Evolutionary conservation across 225 moss, liverwort and hornwort genomes (phyloP).

Genomic region (Physcomitrium patens): DNA sequence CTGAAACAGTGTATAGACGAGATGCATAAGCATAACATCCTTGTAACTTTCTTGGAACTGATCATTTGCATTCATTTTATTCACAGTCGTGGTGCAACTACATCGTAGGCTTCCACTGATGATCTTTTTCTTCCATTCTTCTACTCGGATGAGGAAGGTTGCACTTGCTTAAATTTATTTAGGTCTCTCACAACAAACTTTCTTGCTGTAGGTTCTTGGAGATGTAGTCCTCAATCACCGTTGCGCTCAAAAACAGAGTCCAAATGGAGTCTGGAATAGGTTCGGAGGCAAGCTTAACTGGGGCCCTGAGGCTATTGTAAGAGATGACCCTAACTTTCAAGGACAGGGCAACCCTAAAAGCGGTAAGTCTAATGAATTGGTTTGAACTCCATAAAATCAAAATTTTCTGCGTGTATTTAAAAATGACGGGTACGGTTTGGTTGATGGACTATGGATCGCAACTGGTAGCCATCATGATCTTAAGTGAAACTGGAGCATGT

Average conservation of each 20-base stretch:
- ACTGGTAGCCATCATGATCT: too few relatives aligned
- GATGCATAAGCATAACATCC: slow-evolving; percentile 61
- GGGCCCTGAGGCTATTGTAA: slow-evolving; percentile 91
- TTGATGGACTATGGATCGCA: too few relatives aligned
- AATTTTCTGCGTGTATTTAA: too few relatives aligned
- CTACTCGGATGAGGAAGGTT: not conserved
- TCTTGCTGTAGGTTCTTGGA: slow-evolving; percentile 65
- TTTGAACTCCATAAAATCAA: not conserved
- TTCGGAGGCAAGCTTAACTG: slow-evolving; percentile 90
- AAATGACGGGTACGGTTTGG: too few relatives aligned
- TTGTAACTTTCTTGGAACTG: slow-evolving; percentile 35
- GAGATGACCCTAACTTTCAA: slow-evolving; percentile 92
- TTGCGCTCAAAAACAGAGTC: slow-evolving; percentile 64
- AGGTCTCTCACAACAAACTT: slow-evolving; percentile 18
- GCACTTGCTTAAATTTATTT: not conserved
- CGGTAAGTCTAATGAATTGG: slow-evolving; percentile 45
- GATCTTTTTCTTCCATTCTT: not conserved
- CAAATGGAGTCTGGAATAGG: slow-evolving; percentile 78
- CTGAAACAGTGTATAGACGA: slow-evolving; percentile 68
- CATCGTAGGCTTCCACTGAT: not conserved
- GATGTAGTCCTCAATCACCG: slow-evolving; percentile 81
- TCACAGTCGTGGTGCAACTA: too few relatives aligned
- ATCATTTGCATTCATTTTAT: not conserved
- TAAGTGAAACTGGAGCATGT: not conserved
- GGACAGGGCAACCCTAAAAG: slow-evolving; percentile 84